Base-by-base conservation (phyloP, 768 basidiomycete genomes). In the Suillus subalutaceus region DNA sequence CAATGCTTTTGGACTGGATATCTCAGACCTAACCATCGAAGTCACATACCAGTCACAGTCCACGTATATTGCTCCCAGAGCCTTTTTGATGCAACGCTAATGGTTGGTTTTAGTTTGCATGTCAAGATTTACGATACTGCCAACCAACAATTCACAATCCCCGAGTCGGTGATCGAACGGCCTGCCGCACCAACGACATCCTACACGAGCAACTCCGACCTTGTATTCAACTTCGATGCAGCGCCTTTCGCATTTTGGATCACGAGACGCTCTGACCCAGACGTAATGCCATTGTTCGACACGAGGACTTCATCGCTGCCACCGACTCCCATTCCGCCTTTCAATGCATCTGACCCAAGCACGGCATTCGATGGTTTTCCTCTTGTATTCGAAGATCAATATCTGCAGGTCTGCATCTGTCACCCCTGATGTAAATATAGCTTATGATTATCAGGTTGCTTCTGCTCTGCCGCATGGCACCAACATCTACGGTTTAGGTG, bases 401-500 rank as follows among this genome's bases (percentile, higher is more conserved):
- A 90, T 72, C 79, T 92, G 6, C 88, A 91, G 80, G 84, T 86
- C 59, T 58, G 57, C 4, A 16, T 40, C n/a, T 38, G n/a, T 26
- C 13, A 40, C 23, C 37, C 7, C 37, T 16, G 4, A 23, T 38
- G 7, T 23, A 23, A 38, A 23, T 58, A 7, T 9, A 6, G 38
- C 37, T 58, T 58, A 58, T 9, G 15, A 23, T 58, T 15, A 23
- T 37, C 37, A 88, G 87, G 69, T 94, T 23, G 78, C 90, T 1
- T 90, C 90, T 6, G 83, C 88, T 0, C 79, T 94, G 2, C 90
- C 92, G 0, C 72, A 82, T 6, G 80, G 83, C 46, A 83, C 91
- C 3, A 93, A 93, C 69, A 84, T 94, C 58, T 93, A 93, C 69
- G 92, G 93, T 4, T 76, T 94, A 44, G 91, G 92, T 2, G 91